A percentile compares a stretch with the other conserved stretches of the same genome.
These are phyloP conservation scores for Narthecium ossifragum DNA, from an alignment of 106 monocot genomes.

Conservation along the genomic window DNA sequence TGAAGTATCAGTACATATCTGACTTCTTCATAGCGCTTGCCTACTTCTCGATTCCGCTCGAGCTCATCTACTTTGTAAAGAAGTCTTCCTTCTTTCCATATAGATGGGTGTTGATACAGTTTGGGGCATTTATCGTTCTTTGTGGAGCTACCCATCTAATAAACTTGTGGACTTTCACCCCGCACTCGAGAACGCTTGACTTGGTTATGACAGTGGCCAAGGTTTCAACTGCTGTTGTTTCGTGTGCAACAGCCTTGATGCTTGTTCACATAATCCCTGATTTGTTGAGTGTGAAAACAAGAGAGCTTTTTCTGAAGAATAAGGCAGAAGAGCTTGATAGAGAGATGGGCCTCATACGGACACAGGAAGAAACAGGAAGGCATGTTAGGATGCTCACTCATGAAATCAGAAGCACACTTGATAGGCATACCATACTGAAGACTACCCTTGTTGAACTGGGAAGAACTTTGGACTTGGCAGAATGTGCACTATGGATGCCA, in stretches of 20 bases:
- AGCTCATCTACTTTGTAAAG: slow-evolving; percentile 90
- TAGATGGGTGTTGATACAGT: slow-evolving; percentile 88
- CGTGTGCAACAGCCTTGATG: slow-evolving; percentile 81
- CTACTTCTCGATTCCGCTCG: slow-evolving; percentile 92
- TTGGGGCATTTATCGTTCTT: slow-evolving; percentile 89
- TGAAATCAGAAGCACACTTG: slow-evolving; percentile 91
- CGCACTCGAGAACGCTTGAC: slow-evolving; percentile 57
- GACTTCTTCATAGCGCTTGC: slow-evolving; percentile 93
- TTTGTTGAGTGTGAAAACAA: slow-evolving; percentile 74
- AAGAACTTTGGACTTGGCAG: slow-evolving; percentile 63
- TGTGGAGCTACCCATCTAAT: slow-evolving; percentile 95
- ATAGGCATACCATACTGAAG: slow-evolving; percentile 81
- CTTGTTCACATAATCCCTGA: slow-evolving; percentile 94
- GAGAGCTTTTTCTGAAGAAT: slow-evolving; percentile 73
- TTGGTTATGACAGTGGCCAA: slow-evolving; percentile 87
- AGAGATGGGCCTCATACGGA: slow-evolving; percentile 79
- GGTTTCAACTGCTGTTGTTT: slow-evolving; percentile 69
- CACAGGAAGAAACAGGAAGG: slow-evolving; percentile 84
- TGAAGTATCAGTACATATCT: slow-evolving; percentile 94
- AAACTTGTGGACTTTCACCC: slow-evolving; percentile 77
- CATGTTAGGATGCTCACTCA: slow-evolving; percentile 93
- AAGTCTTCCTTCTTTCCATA: slow-evolving; percentile 90
- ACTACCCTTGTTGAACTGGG: slow-evolving; percentile 83
- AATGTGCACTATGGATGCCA: slow-evolving; percentile 98
- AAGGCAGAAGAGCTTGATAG: slow-evolving; percentile 83